Base-by-base conservation (phyloP, 768 basidiomycete species). In the Artomyces pyxidatus region DNA sequence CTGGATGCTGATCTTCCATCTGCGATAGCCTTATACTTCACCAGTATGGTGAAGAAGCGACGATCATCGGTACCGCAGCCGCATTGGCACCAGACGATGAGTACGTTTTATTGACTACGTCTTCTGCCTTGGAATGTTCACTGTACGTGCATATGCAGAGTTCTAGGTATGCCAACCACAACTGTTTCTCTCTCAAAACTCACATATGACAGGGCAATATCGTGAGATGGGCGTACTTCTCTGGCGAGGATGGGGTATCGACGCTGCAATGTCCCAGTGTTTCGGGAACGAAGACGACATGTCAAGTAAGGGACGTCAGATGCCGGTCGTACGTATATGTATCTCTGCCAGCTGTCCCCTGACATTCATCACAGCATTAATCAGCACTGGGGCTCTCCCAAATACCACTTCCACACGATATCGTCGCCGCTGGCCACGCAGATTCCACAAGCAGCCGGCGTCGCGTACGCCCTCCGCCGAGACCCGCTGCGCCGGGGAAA, bases 401-500 rank as follows among this genome's bases (percentile, higher is more conserved):
- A 80, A 49, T 78, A 86, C 50, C 93, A 95, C 63, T 95, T 94
- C 63, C 88, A 93, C 66, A 90, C 88, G 17, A 96, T 96, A 52
- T 96, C 94, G 3, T 93, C 89, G 6, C 88, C 93, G 1, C 74
- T 97, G 23, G 90, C 87, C 9, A 97, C 94, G 1, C 93, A 97
- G 66, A 89, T 96, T 57, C 92, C 90, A 6, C 91, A 94, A 65
- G 94, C 91, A 21, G 92, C 93, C 0, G 94, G 93, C 14, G 90
- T 95, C 6, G 93, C 78, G 0, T 95, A 88, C 60, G 91, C 94
- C 1, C 72, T 97, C 48, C 83, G 83, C 58, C 82, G 92, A 4
- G 83, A 86, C 38, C 83, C 84, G 0, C 68, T 65, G 41, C 80
- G 85, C 29, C 75, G 81, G 26, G 74, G 75, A 40, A 80, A 77